Evolutionary conservation across 768 basidiomycete genomes (phyloP), one percentile per base, ranked within the genome.

Genomic region (Lactarius vividus): DNA sequence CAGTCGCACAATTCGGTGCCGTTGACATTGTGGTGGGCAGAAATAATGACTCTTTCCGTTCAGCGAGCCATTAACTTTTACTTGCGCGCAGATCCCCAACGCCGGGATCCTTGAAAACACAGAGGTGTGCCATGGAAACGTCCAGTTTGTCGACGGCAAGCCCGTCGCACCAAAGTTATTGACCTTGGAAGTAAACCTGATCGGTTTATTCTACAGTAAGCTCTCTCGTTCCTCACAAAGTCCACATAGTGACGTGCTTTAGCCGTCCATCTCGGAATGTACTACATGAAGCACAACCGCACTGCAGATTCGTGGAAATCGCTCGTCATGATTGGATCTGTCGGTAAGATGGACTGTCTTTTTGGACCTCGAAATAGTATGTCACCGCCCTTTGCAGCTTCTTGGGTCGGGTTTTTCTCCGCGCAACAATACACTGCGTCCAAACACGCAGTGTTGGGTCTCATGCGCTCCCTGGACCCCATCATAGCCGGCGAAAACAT

Each of bases 21-120:
- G 83, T 87, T 4, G 84, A 86, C 67, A 74, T 85, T 58, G 85
- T 86, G 63, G 83, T 85, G 66, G 49, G 81, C 70, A 53, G 57
- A 40, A 40, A 40, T 26, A 0, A 15, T 15, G 3, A 15, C 26
- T n/a, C 8, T 16, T 44, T 44, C 20, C 10, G 3, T 5, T 26
- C 23, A 13, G 10, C 13, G 11, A 7, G 10, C 4, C 11, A 28
- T 26, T 9, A 26, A 26, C 26, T 26, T 26, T 15, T 6, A 13
- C 23, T 13, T 52, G 49, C 57, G 16, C 31, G 13, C 28, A 72
- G 72, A 64, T 84, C 23, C 79, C 83, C n/a, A 83, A 82, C 66
- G 83, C 83, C 28, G 84, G 83, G 20, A 75, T 83, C 29, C 64
- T 73, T 29, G 82, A 83, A 70, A 52, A 68, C 7, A 77, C 76